These are phyloP conservation scores for Paramyrothecium roridum DNA, from an alignment of 2,329 filamentous ascomycete genomes.

Conservation along the genomic window DNA sequence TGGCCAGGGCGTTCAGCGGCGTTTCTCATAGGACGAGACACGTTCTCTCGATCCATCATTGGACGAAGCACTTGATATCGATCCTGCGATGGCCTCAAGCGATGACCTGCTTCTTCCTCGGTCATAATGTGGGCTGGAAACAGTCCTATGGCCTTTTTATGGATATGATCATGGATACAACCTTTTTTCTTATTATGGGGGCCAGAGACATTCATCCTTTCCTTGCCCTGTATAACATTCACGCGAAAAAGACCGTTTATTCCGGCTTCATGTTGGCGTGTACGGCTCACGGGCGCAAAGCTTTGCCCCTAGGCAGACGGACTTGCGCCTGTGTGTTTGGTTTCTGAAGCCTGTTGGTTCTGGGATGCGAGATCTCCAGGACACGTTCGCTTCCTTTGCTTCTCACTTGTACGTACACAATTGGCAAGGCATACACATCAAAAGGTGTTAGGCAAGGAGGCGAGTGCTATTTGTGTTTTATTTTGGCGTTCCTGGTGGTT, in stretches of 20 bases:
- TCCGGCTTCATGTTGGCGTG: constrained; percentile 15
- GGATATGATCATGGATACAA: constrained; percentile 13
- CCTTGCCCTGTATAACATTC: constrained; percentile 24
- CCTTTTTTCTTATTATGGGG: constrained; percentile 9
- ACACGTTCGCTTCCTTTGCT: neutral
- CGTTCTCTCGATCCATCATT: neutral
- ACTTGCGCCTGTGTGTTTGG: neutral
- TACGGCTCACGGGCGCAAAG: constrained; percentile 13
- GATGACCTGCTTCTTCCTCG: constrained; percentile 18
- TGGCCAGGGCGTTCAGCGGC: constrained; percentile 51
- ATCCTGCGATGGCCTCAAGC: neutral
- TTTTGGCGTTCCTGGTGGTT: constrained; percentile 21
- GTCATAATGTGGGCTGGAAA: constrained; percentile 6
- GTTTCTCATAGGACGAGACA: constrained; percentile 49
- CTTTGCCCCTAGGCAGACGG: constrained; percentile 5
- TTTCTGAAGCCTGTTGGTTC: neutral
- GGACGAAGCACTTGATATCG: neutral
- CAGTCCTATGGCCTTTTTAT: constrained; percentile 12
- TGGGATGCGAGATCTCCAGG: neutral
- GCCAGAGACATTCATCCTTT: constrained; percentile 9
- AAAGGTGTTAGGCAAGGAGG: constrained; percentile 39
- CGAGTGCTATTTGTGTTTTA: constrained; percentile 19
- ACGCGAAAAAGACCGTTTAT: constrained; percentile 14
- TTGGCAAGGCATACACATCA: constrained; percentile 39
- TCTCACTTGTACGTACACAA: constrained; percentile 34